Evolutionary conservation across 225 moss, liverwort and hornwort genomes (phyloP).

Genomic region (Bryum argenteum): DNA sequence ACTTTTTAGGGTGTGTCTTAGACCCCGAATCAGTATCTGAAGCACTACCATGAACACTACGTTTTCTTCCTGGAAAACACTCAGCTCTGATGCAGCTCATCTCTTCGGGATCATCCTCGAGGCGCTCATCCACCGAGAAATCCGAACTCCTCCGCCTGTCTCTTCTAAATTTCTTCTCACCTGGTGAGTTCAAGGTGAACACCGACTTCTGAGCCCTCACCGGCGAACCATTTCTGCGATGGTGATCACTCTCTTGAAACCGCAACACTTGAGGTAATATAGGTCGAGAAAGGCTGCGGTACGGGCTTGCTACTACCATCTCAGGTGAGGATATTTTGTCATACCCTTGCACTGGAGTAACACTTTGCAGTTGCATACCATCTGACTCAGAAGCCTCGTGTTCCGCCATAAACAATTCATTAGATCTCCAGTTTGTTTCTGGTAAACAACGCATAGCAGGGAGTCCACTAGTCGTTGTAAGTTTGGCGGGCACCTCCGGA

Average conservation of each 20-base stretch:
- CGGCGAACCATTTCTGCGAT: conserved; percentile 45
- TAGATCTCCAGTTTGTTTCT: conserved; percentile 49
- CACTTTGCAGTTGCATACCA: conserved; percentile 35
- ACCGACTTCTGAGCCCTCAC: conserved; percentile 63
- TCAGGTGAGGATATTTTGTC: conserved; percentile 59
- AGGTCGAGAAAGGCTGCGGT: conserved; percentile 43
- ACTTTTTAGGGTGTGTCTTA: conserved; percentile 35
- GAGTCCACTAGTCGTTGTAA: conserved; percentile 24
- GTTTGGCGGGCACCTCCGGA: conserved; percentile 36
- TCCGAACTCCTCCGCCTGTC: conserved; percentile 68
- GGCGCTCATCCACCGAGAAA: conserved; percentile 59
- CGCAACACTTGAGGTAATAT: conserved; percentile 43
- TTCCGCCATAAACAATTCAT: conserved; percentile 43
- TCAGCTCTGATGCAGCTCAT: conserved; percentile 75
- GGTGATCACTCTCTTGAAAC: conserved; percentile 56
- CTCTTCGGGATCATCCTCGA: conserved; percentile 59
- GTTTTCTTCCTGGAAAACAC: conserved; percentile 66
- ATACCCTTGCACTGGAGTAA: conserved; percentile 40
- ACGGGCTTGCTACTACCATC: conserved; percentile 42
- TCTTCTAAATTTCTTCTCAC: conserved; percentile 59
- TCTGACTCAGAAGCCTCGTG: conserved; percentile 36
- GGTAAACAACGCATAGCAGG: conserved; percentile 37
- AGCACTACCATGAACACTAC: conserved; percentile 49
- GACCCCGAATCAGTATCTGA: conserved; percentile 54
- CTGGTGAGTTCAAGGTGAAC: conserved; percentile 33